phyloP scores from a whole-genome alignment of 805 yeast genomes.

The Lipomyces chichibuensis region DNA sequence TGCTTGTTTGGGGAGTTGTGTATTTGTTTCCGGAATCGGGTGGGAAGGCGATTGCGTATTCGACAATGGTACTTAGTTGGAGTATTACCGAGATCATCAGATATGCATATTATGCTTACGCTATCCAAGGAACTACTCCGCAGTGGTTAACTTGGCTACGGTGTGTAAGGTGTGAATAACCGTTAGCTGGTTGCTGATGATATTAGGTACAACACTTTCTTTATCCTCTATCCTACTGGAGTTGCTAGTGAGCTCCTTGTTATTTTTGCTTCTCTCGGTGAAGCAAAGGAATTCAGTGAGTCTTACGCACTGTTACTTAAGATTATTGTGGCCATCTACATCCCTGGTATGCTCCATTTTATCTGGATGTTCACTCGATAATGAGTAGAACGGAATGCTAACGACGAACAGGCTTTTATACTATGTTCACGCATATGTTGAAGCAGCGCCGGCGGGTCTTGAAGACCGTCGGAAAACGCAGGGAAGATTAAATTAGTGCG shows the following conservation, averaged over 20 bases:
- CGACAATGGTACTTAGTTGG: slow-evolving; percentile 81
- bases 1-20: slow-evolving; percentile 82
- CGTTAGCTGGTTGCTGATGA: background rate
- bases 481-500: slow-evolving; percentile 1
- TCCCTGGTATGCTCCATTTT: slow-evolving; percentile 61
- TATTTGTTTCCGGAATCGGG: slow-evolving; percentile 72
- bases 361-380: background rate
- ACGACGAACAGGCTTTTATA: slow-evolving; percentile 53
- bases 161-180: slow-evolving; percentile 7
- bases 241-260: slow-evolving; percentile 81
- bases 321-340: slow-evolving; percentile 63
- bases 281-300: slow-evolving; percentile 55
- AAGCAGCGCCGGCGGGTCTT: slow-evolving; percentile 77
- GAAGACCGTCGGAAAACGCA: slow-evolving; percentile 40
- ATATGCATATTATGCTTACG: slow-evolving; percentile 82
- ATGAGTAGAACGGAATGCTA: background rate
- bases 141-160: slow-evolving; percentile 66
- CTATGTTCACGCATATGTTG: slow-evolving; percentile 84
- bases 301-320: slow-evolving; percentile 60
- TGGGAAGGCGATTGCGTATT: slow-evolving; percentile 58
- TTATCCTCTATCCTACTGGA: slow-evolving; percentile 85
- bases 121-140: slow-evolving; percentile 62
- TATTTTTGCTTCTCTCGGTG: slow-evolving; percentile 69
- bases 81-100: slow-evolving; percentile 90
- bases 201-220: slow-evolving; percentile 68